Base-by-base conservation (phyloP, 2,329 filamentous ascomycete species). In the Arthroderma sp. region DNA sequence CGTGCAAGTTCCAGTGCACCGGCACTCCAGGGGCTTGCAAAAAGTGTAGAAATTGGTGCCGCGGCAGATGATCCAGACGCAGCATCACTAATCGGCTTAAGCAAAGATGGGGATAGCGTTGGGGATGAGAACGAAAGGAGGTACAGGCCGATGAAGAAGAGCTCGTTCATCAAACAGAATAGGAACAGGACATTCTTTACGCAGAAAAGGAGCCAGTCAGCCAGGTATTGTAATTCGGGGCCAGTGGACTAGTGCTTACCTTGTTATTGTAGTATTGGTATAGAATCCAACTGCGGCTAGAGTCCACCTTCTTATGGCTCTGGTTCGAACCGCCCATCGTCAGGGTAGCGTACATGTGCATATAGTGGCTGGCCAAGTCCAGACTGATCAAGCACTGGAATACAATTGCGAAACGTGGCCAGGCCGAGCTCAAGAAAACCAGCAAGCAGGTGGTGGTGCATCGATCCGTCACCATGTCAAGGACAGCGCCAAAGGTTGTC, bases 381-480 rank as follows among this genome's bases (percentile, higher is more conserved):
- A 98, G 69, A 45, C 83, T 83, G 64, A 98, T 94, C 59, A 98
- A 69, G 38, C 82, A 78, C 70, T 98, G 91, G 74, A 98, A 98
- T 47, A 96, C 60, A 54, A 96, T 87, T 52, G 85, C 81, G 82
- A 86, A 96, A 46, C 88, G 78, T 4, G 91, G 91, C 68, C 94
- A 98, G 15, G 91, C 91, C 9, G 86, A 93, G 36, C 85, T 86
- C 50, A 98, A 69, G 70, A 96, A 98, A 42, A 96, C 88, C 40
- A 98, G 77, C 55, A 98, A 69, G 65, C 91, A 98, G 2, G 89
- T 81, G 3, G 91, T 98, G 29, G 89, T 96, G 72, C 91, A 96
- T 49, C 91, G 83, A 66, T 98, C 91, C 11, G 91, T 98, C 49
- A 98, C 89, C 91, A 98, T 98, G 69, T 98, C 91, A 51, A 98